Conservation (phyloP, 1,284 basidiomycete species). For the Puccinia novopanici region DNA sequence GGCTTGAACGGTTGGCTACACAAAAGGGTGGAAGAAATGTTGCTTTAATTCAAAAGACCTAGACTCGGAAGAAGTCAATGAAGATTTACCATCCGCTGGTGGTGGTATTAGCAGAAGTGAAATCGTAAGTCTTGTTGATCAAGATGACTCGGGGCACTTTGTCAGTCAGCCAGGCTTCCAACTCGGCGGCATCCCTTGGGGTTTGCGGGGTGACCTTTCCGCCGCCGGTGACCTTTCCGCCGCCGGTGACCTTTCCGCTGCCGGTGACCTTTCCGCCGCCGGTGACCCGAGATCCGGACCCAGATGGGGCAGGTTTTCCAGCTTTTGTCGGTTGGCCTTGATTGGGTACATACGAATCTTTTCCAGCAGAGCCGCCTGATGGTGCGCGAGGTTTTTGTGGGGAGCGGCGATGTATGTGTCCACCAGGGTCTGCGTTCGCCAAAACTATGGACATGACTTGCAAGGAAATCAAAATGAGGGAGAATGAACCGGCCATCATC, state of each 20-base stretch:
- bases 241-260: too few species aligned
- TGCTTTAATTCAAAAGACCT: not conserved
- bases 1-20: not conserved
- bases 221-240: too few species aligned
- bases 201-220: not conserved
- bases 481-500: not conserved
- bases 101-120: slow-evolving; percentile 12
- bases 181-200: slow-evolving; percentile 11
- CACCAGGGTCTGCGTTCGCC: not conserved
- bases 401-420: not conserved
- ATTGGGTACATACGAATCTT: too few species aligned
- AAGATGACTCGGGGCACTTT: slow-evolving; percentile 35
- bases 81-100: slow-evolving; percentile 25
- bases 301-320: not conserved
- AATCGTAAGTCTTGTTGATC: slow-evolving; percentile 35
- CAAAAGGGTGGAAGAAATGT: not conserved
- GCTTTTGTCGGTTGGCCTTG: not conserved
- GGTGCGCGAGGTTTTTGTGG: not conserved
- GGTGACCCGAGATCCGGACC: not conserved
- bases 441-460: not conserved
- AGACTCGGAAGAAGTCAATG: not conserved
- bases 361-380: too few species aligned
- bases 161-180: slow-evolving; percentile 33
- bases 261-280: too few species aligned
- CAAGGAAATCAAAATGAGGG: not conserved